A percentile compares a stretch with the other conserved stretches of the same genome.
Evolutionary conservation across 495 filamentous ascomycete genomes (phyloP).

Genomic region (Melanomma pulvis-pyrius): DNA sequence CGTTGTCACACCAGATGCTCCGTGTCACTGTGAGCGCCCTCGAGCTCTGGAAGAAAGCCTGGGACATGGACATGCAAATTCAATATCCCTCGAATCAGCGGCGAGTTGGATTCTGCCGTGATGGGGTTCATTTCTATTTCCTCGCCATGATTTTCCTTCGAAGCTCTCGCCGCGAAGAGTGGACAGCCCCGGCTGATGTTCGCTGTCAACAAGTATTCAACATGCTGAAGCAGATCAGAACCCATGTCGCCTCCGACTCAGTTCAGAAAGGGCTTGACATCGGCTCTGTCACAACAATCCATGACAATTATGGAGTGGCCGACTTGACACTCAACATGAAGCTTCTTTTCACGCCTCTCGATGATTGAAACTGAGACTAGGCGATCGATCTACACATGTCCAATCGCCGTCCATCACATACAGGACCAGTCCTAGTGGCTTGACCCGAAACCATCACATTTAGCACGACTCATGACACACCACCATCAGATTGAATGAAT

Average conservation of each 20-base stretch:
- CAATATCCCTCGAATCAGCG: constrained; percentile 61
- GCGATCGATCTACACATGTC: background rate
- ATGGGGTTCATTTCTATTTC: constrained; percentile 69
- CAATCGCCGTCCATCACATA: background rate
- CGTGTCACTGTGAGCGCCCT: constrained; percentile 52
- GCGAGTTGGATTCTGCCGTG: constrained; percentile 64
- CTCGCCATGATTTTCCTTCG: constrained; percentile 58
- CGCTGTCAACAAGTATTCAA: constrained; percentile 61
- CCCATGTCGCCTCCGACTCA: constrained; percentile 57
- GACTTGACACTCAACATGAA: constrained; percentile 70
- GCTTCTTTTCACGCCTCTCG: constrained; percentile 54
- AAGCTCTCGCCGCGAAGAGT: constrained; percentile 50
- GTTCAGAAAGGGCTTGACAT: constrained; percentile 57
- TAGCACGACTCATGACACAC: background rate
- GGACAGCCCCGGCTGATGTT: constrained; percentile 55
- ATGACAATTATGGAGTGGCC: constrained; percentile 59
- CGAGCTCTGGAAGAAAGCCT: constrained; percentile 66
- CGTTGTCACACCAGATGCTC: constrained; percentile 44
- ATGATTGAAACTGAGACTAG: background rate
- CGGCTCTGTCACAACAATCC: constrained; percentile 61
- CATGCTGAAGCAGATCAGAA: constrained; percentile 59
- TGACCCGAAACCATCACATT: background rate
- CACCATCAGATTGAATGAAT: background rate
- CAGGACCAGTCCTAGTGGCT: background rate
- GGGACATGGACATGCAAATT: constrained; percentile 64